Conservation (phyloP, 2,329 filamentous ascomycete genomes). For the Stemphylium lycopersici region DNA sequence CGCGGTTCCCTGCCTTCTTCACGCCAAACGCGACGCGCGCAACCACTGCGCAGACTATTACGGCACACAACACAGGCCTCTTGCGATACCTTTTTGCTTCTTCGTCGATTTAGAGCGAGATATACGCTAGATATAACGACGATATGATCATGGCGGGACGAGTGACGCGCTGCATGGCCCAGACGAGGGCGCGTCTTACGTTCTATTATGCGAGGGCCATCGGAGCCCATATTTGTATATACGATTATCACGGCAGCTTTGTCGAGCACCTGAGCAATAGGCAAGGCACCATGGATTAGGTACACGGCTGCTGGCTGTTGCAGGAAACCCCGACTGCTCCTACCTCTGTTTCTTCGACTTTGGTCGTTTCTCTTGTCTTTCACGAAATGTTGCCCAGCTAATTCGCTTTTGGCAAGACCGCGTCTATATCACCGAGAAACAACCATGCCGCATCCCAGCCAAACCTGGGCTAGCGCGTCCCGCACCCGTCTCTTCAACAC, state of each 20-base stretch:
- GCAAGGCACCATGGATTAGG: slow-evolving; percentile 3
- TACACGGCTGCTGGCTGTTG: slow-evolving; percentile 5
- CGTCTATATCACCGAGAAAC: background rate
- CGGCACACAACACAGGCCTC: slow-evolving; percentile 21
- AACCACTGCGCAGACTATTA: slow-evolving; percentile 7
- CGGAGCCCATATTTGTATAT: slow-evolving; percentile 41
- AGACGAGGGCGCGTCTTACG: slow-evolving; percentile 26
- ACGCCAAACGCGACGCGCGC: slow-evolving; percentile 14
- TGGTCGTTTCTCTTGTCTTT: background rate
- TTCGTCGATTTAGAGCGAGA: slow-evolving; percentile 44
- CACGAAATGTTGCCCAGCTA: background rate
- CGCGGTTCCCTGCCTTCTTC: slow-evolving; percentile 7
- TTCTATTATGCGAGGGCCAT: slow-evolving; percentile 21
- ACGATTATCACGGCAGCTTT: slow-evolving; percentile 27
- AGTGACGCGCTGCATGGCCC: slow-evolving; percentile 28
- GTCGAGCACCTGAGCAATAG: slow-evolving; percentile 1
- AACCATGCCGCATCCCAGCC: background rate
- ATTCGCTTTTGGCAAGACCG: background rate
- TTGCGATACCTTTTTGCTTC: slow-evolving; percentile 31
- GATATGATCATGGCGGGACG: slow-evolving; percentile 47
- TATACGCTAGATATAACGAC: slow-evolving; percentile 44
- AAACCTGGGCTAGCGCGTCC: background rate
- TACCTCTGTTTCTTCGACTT: background rate
- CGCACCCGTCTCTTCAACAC: background rate
- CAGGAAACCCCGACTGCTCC: background rate